Conservation (phyloP, 805 yeast species). For the Barnettozyma populi region DNA sequence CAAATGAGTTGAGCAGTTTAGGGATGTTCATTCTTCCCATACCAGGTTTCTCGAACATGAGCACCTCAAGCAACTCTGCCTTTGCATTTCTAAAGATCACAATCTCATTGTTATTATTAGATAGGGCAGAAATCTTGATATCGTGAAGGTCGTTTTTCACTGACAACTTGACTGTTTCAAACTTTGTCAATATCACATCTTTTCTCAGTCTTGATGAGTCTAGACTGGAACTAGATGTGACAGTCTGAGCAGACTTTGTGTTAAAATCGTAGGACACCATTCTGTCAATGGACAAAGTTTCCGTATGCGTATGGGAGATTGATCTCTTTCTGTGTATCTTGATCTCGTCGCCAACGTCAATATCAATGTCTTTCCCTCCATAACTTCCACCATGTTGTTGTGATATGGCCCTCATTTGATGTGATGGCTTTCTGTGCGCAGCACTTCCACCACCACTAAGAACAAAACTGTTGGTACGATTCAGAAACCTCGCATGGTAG, state of each 20-base stretch:
- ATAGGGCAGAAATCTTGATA: conserved; percentile 34
- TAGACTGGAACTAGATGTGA: conserved; percentile 34
- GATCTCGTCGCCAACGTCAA: conserved; percentile 10
- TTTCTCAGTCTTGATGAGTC: conserved; percentile 40
- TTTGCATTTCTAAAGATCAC: conserved; percentile 46
- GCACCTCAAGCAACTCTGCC: conserved; percentile 40
- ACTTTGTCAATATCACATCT: conserved; percentile 64
- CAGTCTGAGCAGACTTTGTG: conserved; percentile 38
- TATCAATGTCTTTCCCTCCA: conserved; percentile 6
- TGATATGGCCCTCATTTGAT: conserved; percentile 15
- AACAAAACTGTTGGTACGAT: conserved; percentile 12
- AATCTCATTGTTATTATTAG: conserved; percentile 53
- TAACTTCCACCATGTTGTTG: background rate
- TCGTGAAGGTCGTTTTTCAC: conserved; percentile 26
- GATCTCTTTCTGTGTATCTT: conserved; percentile 25
- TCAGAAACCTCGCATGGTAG: conserved; percentile 50
- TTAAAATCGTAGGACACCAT: conserved; percentile 39
- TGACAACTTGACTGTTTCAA: conserved; percentile 38
- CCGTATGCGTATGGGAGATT: conserved; percentile 35
- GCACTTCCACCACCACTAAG: background rate
- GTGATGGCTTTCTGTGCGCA: conserved; percentile 18
- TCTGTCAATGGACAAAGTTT: conserved; percentile 38
- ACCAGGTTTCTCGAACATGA: conserved; percentile 38
- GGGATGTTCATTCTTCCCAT: conserved; percentile 28
- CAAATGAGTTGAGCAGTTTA: conserved; percentile 29